Base-by-base conservation (phyloP, 202 grass and related monocot species). In the Schoenoplectus triqueter region DNA sequence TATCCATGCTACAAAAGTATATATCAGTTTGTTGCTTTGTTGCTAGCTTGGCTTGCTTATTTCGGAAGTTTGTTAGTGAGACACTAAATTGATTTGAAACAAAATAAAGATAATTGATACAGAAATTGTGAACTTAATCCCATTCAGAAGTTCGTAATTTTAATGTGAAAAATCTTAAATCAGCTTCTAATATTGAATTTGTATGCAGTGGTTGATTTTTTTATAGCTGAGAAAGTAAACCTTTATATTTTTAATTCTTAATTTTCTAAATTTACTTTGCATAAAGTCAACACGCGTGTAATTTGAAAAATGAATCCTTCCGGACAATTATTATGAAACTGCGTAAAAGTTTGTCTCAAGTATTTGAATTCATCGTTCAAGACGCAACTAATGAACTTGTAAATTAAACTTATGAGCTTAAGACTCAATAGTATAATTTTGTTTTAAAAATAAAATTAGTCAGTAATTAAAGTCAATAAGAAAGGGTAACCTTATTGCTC, bases 401-500 rank as follows among this genome's bases (percentile, higher is more conserved):
- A 59, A 59, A 59, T 59, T 14, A 59, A 59, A n/a, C 56, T 59
- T n/a, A n/a, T 15, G 15, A 31, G 31, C 31, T 31, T 31, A 31
- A 59, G 15, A 59, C 56, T 62, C 59, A 19, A 47, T 62, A 62
- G 59, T 62, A 62, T 62, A 52, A 2, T 71, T 1, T 66, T 71
- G 1, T 76, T 15, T 22, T 55, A 13, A 76, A 13, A 2, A 14
- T 15, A 48, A 78, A 3, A 31, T 11, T 41, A 42, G 11, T 78
- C 18, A 42, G 17, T 39, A 60, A 13, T 83, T 69, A 19, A 69
- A 83, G 70, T 69, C 56, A 17, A 68, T 17, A 51, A 70, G 7
- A 69, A 78, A 51, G 21, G 51, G 65, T 50, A 65, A 44, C 47
- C 81, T 83, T 48, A 69, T 54, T 18, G 7, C 51, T 83, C 81